These are phyloP conservation scores for Podila verticillata DNA, from an alignment of 192 early-diverging fungal species.

Conservation along the genomic window DNA sequence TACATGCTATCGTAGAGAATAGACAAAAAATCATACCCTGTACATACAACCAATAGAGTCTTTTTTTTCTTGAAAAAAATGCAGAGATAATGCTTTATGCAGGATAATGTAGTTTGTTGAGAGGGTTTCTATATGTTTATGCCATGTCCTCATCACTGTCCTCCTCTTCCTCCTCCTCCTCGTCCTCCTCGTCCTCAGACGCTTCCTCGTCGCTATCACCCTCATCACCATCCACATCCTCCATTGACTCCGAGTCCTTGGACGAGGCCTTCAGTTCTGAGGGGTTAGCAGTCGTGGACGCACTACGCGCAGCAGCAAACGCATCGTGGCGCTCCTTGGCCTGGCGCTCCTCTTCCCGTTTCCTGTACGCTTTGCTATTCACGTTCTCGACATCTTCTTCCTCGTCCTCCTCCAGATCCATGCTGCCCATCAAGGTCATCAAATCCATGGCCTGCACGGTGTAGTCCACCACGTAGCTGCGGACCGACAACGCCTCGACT, in stretches of 20 bases:
- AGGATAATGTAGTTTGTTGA: no score
- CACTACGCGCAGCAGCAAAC: conserved; percentile 27
- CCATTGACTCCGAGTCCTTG: not conserved
- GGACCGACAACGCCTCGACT: conserved; percentile 78
- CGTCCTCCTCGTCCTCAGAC: not conserved
- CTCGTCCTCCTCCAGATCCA: conserved; percentile 32
- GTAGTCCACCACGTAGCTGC: conserved; percentile 90
- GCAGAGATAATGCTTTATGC: conserved; percentile 4
- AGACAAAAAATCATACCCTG: not conserved
- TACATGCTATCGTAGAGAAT: conserved; percentile 33
- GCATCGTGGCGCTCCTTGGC: conserved; percentile 49
- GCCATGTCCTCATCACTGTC: conserved; percentile 51
- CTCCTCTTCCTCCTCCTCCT: conserved; percentile 4
- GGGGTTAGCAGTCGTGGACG: not conserved
- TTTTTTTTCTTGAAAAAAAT: conserved; percentile 2
- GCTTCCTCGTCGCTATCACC: conserved; percentile 5
- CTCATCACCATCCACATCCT: conserved; percentile 7
- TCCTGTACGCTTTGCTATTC: conserved; percentile 22
- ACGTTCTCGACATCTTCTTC: conserved; percentile 14
- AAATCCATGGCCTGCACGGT: conserved; percentile 90
- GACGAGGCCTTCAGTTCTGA: not conserved
- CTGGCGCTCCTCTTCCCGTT: conserved; percentile 37
- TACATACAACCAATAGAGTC: not conserved
- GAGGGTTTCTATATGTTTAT: no score
- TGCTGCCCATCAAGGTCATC: conserved; percentile 52